Conservation (phyloP, 2,329 filamentous ascomycete species). For the Cercospora nicotianae region DNA sequence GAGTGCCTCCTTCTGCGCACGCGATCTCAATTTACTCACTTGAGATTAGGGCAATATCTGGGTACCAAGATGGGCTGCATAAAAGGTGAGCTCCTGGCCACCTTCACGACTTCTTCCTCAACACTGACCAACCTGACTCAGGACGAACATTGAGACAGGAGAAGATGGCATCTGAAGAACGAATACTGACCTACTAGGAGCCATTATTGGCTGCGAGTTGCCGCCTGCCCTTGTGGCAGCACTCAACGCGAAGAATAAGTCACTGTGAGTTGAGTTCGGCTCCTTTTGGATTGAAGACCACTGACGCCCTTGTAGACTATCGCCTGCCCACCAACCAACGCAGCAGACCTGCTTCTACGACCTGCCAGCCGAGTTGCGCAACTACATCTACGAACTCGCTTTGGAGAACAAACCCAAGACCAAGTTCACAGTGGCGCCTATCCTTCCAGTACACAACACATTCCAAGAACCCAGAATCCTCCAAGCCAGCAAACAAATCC, state of each 20-base stretch:
- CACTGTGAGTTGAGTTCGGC: neutral
- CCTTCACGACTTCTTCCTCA: neutral
- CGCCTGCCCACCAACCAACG: neutral
- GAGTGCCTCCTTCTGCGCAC: neutral
- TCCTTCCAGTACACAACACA: neutral
- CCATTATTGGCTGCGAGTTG: neutral
- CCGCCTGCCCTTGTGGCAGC: neutral
- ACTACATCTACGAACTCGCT: neutral
- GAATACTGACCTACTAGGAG: neutral
- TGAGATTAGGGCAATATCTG: neutral
- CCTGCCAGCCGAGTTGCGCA: neutral
- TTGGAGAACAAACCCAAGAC: neutral
- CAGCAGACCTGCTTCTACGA: neutral
- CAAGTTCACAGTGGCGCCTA: neutral
- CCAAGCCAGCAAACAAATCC: neutral
- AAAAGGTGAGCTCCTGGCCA: neutral
- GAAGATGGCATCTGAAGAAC: neutral
- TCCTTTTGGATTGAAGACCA: neutral
- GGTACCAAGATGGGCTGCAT: neutral
- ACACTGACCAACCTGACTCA: neutral
- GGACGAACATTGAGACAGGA: neutral
- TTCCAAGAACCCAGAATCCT: neutral
- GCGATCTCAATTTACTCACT: neutral
- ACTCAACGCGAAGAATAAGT: neutral
- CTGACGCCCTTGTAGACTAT: no score